Conservation (phyloP, 495 filamentous ascomycete species). For the Podospora pseudoanserina region DNA sequence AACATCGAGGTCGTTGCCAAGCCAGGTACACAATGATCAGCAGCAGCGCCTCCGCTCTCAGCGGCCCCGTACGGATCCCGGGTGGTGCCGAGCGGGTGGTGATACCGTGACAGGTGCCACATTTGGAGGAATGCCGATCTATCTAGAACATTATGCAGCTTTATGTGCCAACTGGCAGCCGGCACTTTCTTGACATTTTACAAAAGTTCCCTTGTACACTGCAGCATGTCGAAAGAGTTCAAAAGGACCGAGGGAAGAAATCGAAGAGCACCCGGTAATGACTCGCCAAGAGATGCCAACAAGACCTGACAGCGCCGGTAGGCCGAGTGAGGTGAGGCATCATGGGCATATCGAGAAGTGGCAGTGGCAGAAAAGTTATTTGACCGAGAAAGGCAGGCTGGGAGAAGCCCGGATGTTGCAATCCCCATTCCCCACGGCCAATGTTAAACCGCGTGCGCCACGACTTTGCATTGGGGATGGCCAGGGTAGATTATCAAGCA, state of each 20-base stretch:
- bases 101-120: background rate
- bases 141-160: background rate
- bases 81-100: background rate
- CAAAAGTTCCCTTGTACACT: too few species aligned
- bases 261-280: background rate
- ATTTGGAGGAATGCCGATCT: background rate
- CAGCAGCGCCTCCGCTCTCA: background rate
- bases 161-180: background rate
- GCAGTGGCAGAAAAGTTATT: background rate
- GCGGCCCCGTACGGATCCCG: background rate
- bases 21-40: background rate
- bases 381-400: background rate
- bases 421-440: background rate
- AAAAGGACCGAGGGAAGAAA: background rate
- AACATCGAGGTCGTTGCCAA: background rate
- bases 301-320: too few species aligned
- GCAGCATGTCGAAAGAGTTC: too few species aligned
- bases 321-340: background rate
- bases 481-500: constrained; percentile 7
- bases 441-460: constrained; percentile 7
- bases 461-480: constrained; percentile 2
- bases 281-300: background rate
- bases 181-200: background rate
- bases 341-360: background rate
- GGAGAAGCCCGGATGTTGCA: constrained; percentile 6